A percentile compares a stretch with the other conserved stretches of the same genome.
phyloP scores from a whole-genome alignment of 169 alveolate genomes.

The Plasmodium coatneyi region DNA sequence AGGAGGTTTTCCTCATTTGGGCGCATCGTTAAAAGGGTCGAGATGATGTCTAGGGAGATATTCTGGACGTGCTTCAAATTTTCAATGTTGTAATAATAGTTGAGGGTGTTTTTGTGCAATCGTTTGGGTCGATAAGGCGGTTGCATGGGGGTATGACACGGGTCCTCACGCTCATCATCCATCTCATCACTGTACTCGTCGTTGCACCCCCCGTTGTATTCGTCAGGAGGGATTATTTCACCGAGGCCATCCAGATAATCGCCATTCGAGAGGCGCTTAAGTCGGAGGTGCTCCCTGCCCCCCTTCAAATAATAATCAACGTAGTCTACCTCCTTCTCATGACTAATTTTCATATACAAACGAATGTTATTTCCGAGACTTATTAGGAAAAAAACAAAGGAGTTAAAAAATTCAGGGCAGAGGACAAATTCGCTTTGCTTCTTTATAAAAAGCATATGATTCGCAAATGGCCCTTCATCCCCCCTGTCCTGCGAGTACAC shows the following conservation, averaged over 20 bases:
- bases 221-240: not conserved
- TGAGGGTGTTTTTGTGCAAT: constrained; percentile 70
- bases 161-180: not conserved
- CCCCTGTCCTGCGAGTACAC: constrained; percentile 19
- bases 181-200: not conserved
- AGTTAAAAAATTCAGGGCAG: constrained; percentile 75
- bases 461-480: not conserved
- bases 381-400: constrained; percentile 43
- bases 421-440: constrained; percentile 34
- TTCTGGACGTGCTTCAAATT: constrained; percentile 7
- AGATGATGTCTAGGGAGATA: constrained; percentile 40
- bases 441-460: constrained; percentile 21
- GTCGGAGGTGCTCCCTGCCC: not conserved
- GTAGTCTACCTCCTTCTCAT: constrained; percentile 52
- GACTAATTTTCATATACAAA: constrained; percentile 65
- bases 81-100: constrained; percentile 62
- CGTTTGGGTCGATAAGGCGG: not conserved
- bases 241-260: not conserved
- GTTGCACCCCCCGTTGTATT: not conserved
- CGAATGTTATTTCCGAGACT: constrained; percentile 71
- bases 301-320: constrained; percentile 50
- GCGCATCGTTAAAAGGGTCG: constrained; percentile 22
- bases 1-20: constrained; percentile 11
- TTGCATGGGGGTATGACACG: not conserved
- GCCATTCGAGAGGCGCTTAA: not conserved